phyloP scores from a whole-genome alignment of 768 basidiomycete species.

The Xanthoconium stramineum region DNA sequence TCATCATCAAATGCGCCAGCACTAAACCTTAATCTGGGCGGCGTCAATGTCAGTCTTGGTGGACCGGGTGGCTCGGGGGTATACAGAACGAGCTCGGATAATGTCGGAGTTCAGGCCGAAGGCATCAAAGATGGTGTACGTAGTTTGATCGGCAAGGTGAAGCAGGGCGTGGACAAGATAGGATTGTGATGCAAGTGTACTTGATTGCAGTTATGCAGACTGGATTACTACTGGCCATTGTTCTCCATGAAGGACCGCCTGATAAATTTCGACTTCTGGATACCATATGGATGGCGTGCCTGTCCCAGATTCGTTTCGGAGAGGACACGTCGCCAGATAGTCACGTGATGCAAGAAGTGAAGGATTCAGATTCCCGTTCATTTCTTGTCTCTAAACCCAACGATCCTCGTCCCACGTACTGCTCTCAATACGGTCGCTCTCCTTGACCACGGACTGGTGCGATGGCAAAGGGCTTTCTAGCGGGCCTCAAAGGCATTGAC shows the following conservation, averaged over 20 bases:
- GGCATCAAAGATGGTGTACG: slow-evolving; percentile 87
- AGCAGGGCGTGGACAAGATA: slow-evolving; percentile 73
- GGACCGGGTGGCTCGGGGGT: slow-evolving; percentile 80
- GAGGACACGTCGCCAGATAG: slow-evolving; percentile 24
- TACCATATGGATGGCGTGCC: too few relatives aligned
- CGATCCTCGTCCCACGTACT: slow-evolving; percentile 5
- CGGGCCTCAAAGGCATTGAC: slow-evolving; percentile 85
- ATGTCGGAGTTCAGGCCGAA: slow-evolving; percentile 74
- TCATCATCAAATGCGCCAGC: slow-evolving; percentile 69
- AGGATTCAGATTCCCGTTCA: not conserved
- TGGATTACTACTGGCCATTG: not conserved
- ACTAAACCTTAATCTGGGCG: slow-evolving; percentile 89
- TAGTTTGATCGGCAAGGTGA: slow-evolving; percentile 85
- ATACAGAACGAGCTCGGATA: slow-evolving; percentile 77
- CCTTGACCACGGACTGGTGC: slow-evolving; percentile 20
- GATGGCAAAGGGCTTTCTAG: slow-evolving; percentile 81
- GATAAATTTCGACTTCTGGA: too few relatives aligned
- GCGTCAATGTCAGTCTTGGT: slow-evolving; percentile 92
- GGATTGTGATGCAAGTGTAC: slow-evolving; percentile 26
- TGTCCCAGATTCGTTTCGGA: not conserved
- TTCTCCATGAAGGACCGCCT: not conserved
- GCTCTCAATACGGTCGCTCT: slow-evolving; percentile 11
- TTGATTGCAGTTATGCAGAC: not conserved
- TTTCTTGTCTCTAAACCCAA: not conserved
- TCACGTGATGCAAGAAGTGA: slow-evolving; percentile 23